Evolutionary conservation across 352 stramenopile species (phyloP).

Genomic region (Phytophthora ramorum): DNA sequence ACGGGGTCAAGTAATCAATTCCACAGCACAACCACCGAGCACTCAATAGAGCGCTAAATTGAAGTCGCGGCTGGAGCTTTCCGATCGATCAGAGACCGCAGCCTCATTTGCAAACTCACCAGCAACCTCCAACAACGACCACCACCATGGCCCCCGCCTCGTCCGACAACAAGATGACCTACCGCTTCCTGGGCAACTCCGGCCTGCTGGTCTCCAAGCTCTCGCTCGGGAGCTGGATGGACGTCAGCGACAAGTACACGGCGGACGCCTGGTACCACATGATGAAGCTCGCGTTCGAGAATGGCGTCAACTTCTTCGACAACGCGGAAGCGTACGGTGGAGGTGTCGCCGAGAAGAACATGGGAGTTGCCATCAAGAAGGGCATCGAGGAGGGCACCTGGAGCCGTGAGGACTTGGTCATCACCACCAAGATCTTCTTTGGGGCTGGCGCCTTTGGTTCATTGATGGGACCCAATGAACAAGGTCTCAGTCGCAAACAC

Average conservation of each 20-base stretch:
- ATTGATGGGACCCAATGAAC: conserved; percentile 22
- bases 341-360: conserved; percentile 42
- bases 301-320: conserved; percentile 73
- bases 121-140: neutral
- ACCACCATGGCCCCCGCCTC: conserved; percentile 6
- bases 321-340: conserved; percentile 36
- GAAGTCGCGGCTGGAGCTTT: no score
- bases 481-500: conserved; percentile 48
- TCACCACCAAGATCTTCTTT: conserved; percentile 71
- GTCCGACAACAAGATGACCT: conserved; percentile 18
- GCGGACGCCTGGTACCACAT: conserved; percentile 38
- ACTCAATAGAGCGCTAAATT: no score
- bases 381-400: conserved; percentile 29
- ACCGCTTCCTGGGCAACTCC: conserved; percentile 29
- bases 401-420: conserved; percentile 52
- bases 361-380: conserved; percentile 43
- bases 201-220: conserved; percentile 50
- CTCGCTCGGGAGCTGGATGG: conserved; percentile 44
- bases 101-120: conserved; percentile 4
- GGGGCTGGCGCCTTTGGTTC: conserved; percentile 20
- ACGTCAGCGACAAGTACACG: conserved; percentile 18
- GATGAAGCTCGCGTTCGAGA: conserved; percentile 35
- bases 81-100: no score
- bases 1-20: no score
- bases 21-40: no score